phyloP scores from a whole-genome alignment of 1,284 basidiomycete species.

The Trichosporon sp. region DNA sequence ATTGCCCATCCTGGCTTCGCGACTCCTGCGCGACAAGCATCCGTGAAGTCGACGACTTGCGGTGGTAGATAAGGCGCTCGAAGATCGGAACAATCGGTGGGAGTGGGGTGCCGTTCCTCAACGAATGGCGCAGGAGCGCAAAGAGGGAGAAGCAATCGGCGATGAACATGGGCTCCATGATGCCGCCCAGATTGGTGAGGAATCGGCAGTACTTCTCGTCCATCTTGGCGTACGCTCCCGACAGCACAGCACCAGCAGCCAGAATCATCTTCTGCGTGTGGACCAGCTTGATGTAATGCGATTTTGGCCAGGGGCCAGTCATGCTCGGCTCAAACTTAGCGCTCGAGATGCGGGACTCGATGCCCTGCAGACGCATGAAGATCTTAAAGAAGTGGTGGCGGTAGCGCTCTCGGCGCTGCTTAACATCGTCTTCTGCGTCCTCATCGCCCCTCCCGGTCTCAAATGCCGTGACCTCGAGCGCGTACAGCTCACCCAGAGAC shows the following conservation, averaged over 20 bases:
- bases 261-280: conserved; percentile 41
- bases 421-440: conserved; percentile 24
- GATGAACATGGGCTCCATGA: conserved; percentile 53
- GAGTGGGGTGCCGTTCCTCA: conserved; percentile 44
- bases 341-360: conserved; percentile 41
- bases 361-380: conserved; percentile 40
- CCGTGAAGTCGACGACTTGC: neutral
- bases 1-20: neutral
- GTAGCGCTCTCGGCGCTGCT: conserved; percentile 34
- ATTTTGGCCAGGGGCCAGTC: conserved; percentile 53
- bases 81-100: conserved; percentile 52
- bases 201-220: conserved; percentile 38
- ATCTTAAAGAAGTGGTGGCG: conserved; percentile 43
- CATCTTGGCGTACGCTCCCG: conserved; percentile 45
- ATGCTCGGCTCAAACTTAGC: conserved; percentile 47
- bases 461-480: conserved; percentile 45
- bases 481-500: conserved; percentile 49
- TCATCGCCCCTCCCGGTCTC: conserved; percentile 38
- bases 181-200: conserved; percentile 30
- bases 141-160: conserved; percentile 52
- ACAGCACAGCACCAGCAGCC: conserved; percentile 42
- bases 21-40: neutral
- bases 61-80: conserved; percentile 49
- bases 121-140: conserved; percentile 45
- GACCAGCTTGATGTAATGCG: conserved; percentile 45